phyloP scores from a whole-genome alignment of 495 filamentous ascomycete species.

The Venustampulla echinocandica region DNA sequence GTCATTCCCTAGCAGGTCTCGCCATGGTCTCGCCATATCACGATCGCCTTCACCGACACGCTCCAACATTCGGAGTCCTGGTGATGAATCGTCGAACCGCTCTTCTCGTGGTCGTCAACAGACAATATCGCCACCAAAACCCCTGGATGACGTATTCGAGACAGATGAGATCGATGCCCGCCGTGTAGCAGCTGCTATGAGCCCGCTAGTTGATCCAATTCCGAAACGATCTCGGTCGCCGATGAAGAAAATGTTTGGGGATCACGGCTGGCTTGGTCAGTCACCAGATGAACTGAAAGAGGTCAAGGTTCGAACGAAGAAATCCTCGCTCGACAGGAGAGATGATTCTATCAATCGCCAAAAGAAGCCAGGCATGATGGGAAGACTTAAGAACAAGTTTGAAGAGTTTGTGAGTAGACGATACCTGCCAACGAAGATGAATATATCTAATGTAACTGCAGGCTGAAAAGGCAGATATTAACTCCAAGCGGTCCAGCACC shows the following conservation, averaged over 20 bases:
- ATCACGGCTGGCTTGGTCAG: conserved; percentile 40
- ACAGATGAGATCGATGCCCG: conserved; percentile 1
- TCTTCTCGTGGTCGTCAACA: background rate
- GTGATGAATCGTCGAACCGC: background rate
- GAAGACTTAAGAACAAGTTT: conserved; percentile 40
- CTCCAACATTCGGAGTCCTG: background rate
- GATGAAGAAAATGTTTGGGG: conserved; percentile 47
- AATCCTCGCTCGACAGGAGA: no score
- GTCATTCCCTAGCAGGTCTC: background rate
- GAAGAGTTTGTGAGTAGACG: conserved; percentile 34
- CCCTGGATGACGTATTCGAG: conserved; percentile 8
- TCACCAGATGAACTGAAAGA: conserved; percentile 22
- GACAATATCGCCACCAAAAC: conserved; percentile 12
- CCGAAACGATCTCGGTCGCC: conserved; percentile 31
- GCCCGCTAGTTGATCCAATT: background rate
- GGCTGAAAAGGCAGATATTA: conserved; percentile 22
- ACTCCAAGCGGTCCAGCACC: conserved; percentile 1
- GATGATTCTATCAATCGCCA: conserved; percentile 18
- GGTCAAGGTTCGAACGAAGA: no score
- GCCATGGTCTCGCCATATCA: background rate
- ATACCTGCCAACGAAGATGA: background rate
- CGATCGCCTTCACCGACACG: background rate
- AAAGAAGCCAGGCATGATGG: conserved; percentile 33
- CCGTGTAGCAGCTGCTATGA: conserved; percentile 19
- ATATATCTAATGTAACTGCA: conserved; percentile 2